Conservation (phyloP, 2,329 filamentous ascomycete genomes). For the Neobulgaria alba region DNA sequence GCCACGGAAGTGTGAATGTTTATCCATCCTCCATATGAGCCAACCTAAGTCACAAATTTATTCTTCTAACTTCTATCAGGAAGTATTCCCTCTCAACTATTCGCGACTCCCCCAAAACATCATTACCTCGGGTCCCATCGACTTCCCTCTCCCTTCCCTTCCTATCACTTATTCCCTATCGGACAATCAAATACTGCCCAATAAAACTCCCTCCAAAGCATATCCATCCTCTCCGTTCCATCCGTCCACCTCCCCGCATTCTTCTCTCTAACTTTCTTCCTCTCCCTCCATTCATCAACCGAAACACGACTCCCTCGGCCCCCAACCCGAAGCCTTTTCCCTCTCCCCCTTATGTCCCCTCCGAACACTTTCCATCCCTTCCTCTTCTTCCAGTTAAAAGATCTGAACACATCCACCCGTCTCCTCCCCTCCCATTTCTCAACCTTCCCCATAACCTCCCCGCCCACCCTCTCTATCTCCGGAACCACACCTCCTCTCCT, state of each 20-base stretch:
- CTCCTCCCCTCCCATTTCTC: constrained; percentile 3
- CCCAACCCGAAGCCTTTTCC: background rate
- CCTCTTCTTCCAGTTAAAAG: too few relatives aligned
- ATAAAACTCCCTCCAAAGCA: constrained; percentile 19
- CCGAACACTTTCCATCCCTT: background rate
- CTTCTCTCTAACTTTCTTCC: constrained; percentile 17
- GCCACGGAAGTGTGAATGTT: too few relatives aligned
- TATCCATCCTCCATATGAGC: too few relatives aligned
- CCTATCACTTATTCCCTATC: too few relatives aligned
- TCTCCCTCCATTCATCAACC: constrained; percentile 15
- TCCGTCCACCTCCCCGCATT: constrained; percentile 21
- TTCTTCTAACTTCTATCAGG: too few relatives aligned
- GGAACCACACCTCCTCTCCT: too few relatives aligned
- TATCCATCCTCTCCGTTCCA: constrained; percentile 14
- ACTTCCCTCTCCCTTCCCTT: too few relatives aligned
- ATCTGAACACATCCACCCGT: background rate
- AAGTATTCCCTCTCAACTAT: too few relatives aligned
- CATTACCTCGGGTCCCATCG: too few relatives aligned
- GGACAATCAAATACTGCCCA: too few relatives aligned
- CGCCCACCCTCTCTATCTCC: constrained; percentile 8
- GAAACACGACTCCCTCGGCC: constrained; percentile 2
- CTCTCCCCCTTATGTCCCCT: constrained; percentile 1
- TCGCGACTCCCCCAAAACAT: too few relatives aligned
- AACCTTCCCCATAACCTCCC: constrained; percentile 9
- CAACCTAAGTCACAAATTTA: too few relatives aligned